Evolutionary conservation across 129 eudicot genomes (phyloP).

Genomic region (Escallonia herrerae): DNA sequence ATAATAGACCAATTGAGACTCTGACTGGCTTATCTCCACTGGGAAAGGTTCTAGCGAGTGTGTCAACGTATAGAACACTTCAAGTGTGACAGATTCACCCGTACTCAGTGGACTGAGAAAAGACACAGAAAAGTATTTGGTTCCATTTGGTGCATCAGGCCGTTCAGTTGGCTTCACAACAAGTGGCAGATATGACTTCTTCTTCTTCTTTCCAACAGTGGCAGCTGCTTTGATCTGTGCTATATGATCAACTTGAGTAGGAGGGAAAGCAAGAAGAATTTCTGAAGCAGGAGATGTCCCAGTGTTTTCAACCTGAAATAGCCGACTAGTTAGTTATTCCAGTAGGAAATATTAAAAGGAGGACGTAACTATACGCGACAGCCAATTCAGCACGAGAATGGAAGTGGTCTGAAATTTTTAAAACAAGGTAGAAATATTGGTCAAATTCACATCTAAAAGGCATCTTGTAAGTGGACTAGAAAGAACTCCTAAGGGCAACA

Average conservation of each 20-base stretch:
- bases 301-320: slow-evolving; percentile 66
- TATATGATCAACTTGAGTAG: slow-evolving; percentile 54
- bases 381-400: neutral
- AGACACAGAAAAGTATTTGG: slow-evolving; percentile 57
- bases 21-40: slow-evolving; percentile 84
- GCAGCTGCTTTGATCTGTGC: slow-evolving; percentile 70
- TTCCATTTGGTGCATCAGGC: slow-evolving; percentile 78
- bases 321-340: neutral
- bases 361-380: neutral
- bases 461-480: neutral
- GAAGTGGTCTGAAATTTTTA: too few relatives aligned
- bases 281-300: slow-evolving; percentile 61
- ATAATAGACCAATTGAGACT: slow-evolving; percentile 86
- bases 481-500: neutral
- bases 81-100: slow-evolving; percentile 65
- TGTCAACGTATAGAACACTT: slow-evolving; percentile 64
- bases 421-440: too few relatives aligned
- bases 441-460: too few relatives aligned
- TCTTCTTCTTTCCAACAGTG: slow-evolving; percentile 71
- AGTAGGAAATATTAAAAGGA: too few relatives aligned
- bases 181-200: slow-evolving; percentile 57
- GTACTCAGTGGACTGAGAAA: slow-evolving; percentile 48
- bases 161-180: slow-evolving; percentile 55
- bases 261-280: slow-evolving; percentile 80
- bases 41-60: slow-evolving; percentile 98